Evolutionary conservation across 2,329 filamentous ascomycete genomes (phyloP).

Genomic region (Verticillium longisporum): DNA sequence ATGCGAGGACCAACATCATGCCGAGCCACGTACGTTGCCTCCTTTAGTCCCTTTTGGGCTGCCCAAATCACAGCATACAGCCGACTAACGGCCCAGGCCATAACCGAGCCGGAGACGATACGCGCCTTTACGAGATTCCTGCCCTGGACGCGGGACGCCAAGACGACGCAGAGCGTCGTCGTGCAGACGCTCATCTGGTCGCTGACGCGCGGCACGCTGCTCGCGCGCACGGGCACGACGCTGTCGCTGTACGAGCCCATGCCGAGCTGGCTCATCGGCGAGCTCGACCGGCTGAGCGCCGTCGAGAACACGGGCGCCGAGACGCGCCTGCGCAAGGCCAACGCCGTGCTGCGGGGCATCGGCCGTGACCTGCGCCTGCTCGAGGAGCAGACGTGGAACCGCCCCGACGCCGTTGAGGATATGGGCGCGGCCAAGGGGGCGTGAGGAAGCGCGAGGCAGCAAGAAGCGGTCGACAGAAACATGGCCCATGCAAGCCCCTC

Average conservation of each 20-base stretch:
- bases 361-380: slow-evolving; percentile 51
- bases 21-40: neutral
- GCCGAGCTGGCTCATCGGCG: slow-evolving; percentile 6
- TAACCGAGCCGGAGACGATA: neutral
- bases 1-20: neutral
- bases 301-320: neutral
- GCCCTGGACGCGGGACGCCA: neutral
- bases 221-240: neutral
- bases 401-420: slow-evolving; percentile 65
- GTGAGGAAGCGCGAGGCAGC: neutral
- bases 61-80: neutral
- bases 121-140: neutral
- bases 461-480: too few relatives aligned
- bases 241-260: neutral
- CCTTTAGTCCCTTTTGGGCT: neutral
- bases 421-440: slow-evolving; percentile 36
- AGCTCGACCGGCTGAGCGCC: slow-evolving; percentile 37
- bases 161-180: neutral
- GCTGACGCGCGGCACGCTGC: neutral
- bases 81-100: neutral
- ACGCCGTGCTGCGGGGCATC: slow-evolving; percentile 46
- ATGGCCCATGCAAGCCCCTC: too few relatives aligned
- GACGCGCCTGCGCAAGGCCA: neutral
- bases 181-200: neutral
- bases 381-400: slow-evolving; percentile 70